Evolutionary conservation across 345 rosid species (phyloP).

Genomic region (Eucalyptus regnans): DNA sequence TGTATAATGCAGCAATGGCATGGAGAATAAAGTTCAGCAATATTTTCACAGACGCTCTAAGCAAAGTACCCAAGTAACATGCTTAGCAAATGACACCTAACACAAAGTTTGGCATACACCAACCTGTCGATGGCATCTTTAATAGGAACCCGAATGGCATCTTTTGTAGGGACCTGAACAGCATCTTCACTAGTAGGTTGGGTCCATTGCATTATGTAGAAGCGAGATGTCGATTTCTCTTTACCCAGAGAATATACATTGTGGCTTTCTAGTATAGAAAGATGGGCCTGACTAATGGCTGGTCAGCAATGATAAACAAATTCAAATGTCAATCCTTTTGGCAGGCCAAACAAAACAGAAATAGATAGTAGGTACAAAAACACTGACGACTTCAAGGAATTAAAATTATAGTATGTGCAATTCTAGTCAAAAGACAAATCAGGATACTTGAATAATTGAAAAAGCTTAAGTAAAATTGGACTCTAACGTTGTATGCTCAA

Average conservation of each 20-base stretch:
- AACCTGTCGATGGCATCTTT: constrained; percentile 37
- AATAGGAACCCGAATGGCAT: constrained; percentile 19
- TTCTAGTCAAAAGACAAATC: background rate
- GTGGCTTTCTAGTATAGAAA: constrained; percentile 39
- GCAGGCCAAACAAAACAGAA: background rate
- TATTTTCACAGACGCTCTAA: background rate
- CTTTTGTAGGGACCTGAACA: constrained; percentile 18
- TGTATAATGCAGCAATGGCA: background rate
- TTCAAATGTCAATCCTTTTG: background rate
- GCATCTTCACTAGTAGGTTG: background rate
- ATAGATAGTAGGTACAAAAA: background rate
- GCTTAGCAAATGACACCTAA: background rate
- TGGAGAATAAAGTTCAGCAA: background rate
- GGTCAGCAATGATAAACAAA: background rate
- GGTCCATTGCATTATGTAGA: constrained; percentile 44
- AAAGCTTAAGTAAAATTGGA: background rate
- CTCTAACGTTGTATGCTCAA: background rate
- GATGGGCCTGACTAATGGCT: constrained; percentile 27
- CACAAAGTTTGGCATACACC: background rate
- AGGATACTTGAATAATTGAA: background rate
- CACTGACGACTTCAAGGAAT: background rate
- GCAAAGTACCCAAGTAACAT: background rate
- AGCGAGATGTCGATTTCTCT: constrained; percentile 31
- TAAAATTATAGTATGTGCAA: background rate
- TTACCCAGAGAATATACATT: constrained; percentile 29